Base-by-base conservation (phyloP, 2,329 filamentous ascomycete species). In the Colletotrichum coccodes region DNA sequence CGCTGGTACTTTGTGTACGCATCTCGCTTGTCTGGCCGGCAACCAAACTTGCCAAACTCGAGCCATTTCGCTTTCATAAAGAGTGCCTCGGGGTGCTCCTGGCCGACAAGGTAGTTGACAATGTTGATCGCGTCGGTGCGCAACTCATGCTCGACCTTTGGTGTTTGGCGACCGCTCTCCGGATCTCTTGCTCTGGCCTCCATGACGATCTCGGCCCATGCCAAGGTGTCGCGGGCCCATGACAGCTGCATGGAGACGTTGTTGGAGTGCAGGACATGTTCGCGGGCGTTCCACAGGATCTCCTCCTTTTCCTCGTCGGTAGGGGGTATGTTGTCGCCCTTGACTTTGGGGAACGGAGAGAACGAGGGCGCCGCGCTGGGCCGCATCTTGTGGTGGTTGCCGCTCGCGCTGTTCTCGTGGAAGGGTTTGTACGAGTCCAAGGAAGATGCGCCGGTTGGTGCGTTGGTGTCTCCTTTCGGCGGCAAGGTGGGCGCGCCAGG, bases 1-100 rank as follows among this genome's bases (percentile, higher is more conserved):
- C 91, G 87, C 71, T 91, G 90, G 81, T 98, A 99, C 75, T 92
- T 93, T 70, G 90, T 83, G 78, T 97, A 98, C 8, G 96, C 95
- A 81, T 98, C 95, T 76, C 95, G 95, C 83, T 97, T 97, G 84
- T 99, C 96, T 69, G 94, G 86, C 32, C 94, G 90, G 79, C 92
- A 90, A 44, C 94, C 94, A 77, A 98, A 98, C 77, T 97, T 97
- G 74, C 96, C 96, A 85, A 98, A 99, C 78, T 99, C 96, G 58
- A 97, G 86, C 96, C 96, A 99, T 87, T 97, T 98, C 68, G 94
- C 94, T 75, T 91, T 91, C 84, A 98, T 94, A 79, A 98, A 99
- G 73, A 97, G 90, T 28, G 96, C 96, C 76, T 96, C 94, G 28
- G 96, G 96, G 75, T 99, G 96, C 71, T 92, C 90, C 79, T 99